Evolutionary conservation across 1,139 yeast species (phyloP).

Genomic region (Nakaseomyces bracarensis): DNA sequence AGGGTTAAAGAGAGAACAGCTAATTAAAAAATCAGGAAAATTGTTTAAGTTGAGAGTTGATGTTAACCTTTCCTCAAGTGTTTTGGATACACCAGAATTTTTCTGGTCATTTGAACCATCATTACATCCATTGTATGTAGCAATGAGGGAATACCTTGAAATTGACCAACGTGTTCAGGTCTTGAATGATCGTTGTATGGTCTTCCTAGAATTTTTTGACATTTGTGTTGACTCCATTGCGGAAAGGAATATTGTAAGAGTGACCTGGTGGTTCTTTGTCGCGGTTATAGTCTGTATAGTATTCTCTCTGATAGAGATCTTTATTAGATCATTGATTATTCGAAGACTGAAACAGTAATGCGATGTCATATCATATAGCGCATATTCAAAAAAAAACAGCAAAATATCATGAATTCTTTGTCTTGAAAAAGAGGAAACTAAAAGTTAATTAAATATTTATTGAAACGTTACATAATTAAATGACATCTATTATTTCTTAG

Average conservation of each 20-base stretch:
- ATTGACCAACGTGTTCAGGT: slow-evolving; percentile 92
- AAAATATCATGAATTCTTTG: slow-evolving; percentile 1
- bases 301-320: slow-evolving; percentile 56
- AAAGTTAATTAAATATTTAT: neutral
- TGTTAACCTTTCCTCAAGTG: slow-evolving; percentile 83
- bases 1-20: slow-evolving; percentile 69
- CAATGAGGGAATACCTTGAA: slow-evolving; percentile 85
- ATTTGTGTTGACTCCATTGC: slow-evolving; percentile 91
- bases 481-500: slow-evolving; percentile 37
- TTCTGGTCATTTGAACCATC: slow-evolving; percentile 98
- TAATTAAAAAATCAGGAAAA: slow-evolving; percentile 81
- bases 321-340: slow-evolving; percentile 47
- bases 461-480: neutral
- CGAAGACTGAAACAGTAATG: neutral
- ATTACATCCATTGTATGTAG: slow-evolving; percentile 80
- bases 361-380: neutral
- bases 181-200: slow-evolving; percentile 85
- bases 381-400: neutral
- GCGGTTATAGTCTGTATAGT: slow-evolving; percentile 71
- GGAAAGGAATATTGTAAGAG: slow-evolving; percentile 81
- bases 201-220: slow-evolving; percentile 86
- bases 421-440: neutral
- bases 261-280: slow-evolving; percentile 82
- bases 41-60: slow-evolving; percentile 85
- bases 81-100: slow-evolving; percentile 89